Evolutionary conservation across 352 stramenopile genomes (phyloP), one percentile per base, ranked within the genome.

Genomic region (Thraustochytrium sp.): DNA sequence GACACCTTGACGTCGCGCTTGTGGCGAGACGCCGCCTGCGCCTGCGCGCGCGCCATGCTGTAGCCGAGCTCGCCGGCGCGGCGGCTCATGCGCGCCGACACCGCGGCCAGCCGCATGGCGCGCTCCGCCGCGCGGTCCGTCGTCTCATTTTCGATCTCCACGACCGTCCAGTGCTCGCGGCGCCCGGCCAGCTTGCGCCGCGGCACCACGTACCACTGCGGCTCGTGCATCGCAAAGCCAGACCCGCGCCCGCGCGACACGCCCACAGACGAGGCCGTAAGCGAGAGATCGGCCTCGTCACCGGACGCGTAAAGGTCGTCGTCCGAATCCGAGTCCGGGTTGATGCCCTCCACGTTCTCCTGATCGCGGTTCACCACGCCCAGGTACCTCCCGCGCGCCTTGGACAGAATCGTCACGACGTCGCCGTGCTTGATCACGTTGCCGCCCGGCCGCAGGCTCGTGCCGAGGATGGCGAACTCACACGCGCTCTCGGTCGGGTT

Each of bases 381-480:
- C 11, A 82, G 74, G 61, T 76, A 82, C 4, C 74, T 21, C 13
- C 74, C 74, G 40, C 40, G 51, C 2, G 74, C 74, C 13, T 68
- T 64, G 1, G 74, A 82, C 0, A 82, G 9, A 23, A 82, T 34
- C n/a, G 74, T n/a, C 1, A 82, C 56, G 37, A 73, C 53, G 55
- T 82, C 74, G n/a, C 74, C 74, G 61, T 82, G 74, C 42, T 82
- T 82, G 54, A 82, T 36, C 2, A 61, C 38, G 55, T 51, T 51
- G 31, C 18, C 23, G 34, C 78, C 51, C 55, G 74, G 23, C 11
- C 74, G 74, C 26, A 73, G 26, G 21, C 16, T 23, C 16, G 74
- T 73, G 21, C 49, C 49, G 9, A 82, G 13, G 37, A 82, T 76
- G 23, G 31, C 34, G 42, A 82, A 82, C 38, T 82, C 74, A 37